A percentile compares a stretch with the other conserved stretches of the same genome.
Evolutionary conservation across 2,329 filamentous ascomycete species (phyloP).

Genomic region (Aureobasidium musti): DNA sequence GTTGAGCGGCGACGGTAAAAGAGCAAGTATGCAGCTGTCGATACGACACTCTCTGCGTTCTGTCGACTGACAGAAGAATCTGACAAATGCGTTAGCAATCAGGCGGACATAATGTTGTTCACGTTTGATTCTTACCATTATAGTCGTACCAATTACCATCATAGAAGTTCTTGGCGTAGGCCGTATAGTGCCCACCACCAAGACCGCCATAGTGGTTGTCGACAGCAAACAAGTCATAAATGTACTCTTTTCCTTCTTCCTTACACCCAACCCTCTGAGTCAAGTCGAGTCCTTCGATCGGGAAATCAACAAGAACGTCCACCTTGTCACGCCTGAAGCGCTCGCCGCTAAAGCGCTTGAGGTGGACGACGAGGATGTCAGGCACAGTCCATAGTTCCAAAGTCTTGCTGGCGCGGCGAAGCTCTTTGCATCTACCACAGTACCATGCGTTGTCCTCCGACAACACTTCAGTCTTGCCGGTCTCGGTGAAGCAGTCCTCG

Average conservation of each 20-base stretch:
- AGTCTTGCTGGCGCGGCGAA: conserved; percentile 89
- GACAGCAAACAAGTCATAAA: conserved; percentile 93
- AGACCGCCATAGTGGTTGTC: conserved; percentile 95
- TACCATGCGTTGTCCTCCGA: conserved; percentile 98
- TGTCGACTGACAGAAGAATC: conserved; percentile 72
- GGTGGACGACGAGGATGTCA: conserved; percentile 89
- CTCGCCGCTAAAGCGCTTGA: conserved; percentile 91
- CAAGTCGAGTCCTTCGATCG: conserved; percentile 82
- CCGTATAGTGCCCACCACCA: conserved; percentile 94
- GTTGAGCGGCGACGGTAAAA: conserved; percentile 90
- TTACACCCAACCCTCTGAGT: conserved; percentile 75
- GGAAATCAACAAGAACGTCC: conserved; percentile 88
- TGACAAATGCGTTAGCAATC: neutral
- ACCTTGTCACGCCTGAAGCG: conserved; percentile 85
- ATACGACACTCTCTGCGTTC: conserved; percentile 65
- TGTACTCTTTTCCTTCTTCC: conserved; percentile 75
- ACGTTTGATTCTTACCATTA: conserved; percentile 68
- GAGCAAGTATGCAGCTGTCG: conserved; percentile 80
- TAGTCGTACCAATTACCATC: conserved; percentile 93
- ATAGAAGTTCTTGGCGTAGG: conserved; percentile 88
- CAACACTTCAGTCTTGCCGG: conserved; percentile 88
- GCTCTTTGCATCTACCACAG: conserved; percentile 92
- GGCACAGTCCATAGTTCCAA: conserved; percentile 97
- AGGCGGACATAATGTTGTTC: neutral
- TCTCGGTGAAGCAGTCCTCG: conserved; percentile 90